Base-by-base conservation (phyloP, 2,329 filamentous ascomycete species). In the Teratosphaeria epicoccoides region DNA sequence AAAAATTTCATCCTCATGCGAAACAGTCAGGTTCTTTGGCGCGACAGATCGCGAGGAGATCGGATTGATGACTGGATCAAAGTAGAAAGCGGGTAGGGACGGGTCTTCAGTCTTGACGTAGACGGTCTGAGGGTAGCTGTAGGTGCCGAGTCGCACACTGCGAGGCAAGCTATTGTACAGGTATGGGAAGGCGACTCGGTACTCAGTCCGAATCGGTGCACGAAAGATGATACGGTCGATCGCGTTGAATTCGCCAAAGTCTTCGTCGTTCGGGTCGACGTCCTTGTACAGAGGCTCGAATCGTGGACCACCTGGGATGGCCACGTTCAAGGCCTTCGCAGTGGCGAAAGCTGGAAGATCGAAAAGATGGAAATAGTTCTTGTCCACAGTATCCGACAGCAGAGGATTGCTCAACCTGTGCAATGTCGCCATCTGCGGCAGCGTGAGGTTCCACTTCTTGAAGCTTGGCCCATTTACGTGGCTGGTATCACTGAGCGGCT, bases 181-280 rank as follows among this genome's bases (percentile, higher is more conserved):
- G 68, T 85, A 96, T 0, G 93, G 93, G 67, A 88, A 97, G 0
- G 89, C 89, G 43, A 98, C 93, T 45, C 91, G 83, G 64, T 94
- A 96, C 71, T 98, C 93, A 7, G 91, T 98, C 60, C 91, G 83
- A 58, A 97, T 94, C 0, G 91, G 90, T 46, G 87, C 85, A 58
- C 93, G 86, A 78, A 98, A 98, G 60, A 98, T 98, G 71, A 98
- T 98, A 61, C 94, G 88, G 65, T 98, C 93, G 62, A 98, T 98
- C 28, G 93, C 93, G 66, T 98, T 98, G 77, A 98, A 98, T 70
- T 98, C 93, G 70, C 93, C 93, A 71, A 98, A 98, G 66, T 98
- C 93, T 69, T 98, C 93, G 61, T 97, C 91, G 62, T 98, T 98
- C 1, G 93, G 93, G 68, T 98, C 90, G 55, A 98, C 90, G 63